Evolutionary conservation across 176 grass and related monocot genomes (phyloP).

Genomic region (Eragrostis nindensis): DNA sequence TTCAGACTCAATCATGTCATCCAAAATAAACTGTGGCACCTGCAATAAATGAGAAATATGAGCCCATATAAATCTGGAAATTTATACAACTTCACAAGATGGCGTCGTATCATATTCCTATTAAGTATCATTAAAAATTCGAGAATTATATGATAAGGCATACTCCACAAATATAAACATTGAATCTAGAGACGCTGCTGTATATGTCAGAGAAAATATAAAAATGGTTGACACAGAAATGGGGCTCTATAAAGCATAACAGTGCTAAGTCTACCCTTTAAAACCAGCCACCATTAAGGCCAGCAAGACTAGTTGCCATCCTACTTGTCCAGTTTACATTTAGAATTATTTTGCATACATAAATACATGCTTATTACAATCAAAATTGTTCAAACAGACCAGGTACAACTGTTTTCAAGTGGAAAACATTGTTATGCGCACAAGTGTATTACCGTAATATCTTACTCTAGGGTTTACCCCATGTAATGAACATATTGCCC

Average conservation of each 20-base stretch:
- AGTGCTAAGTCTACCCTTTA: background rate
- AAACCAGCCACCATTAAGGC: background rate
- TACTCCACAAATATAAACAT: constrained; percentile 9
- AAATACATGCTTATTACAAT: too few species aligned
- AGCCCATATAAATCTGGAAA: constrained; percentile 19
- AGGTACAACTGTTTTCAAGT: too few species aligned
- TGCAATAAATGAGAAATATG: constrained; percentile 51
- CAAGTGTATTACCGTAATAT: too few species aligned
- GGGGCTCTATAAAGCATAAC: background rate
- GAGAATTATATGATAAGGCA: background rate
- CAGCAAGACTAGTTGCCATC: background rate
- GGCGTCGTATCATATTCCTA: background rate
- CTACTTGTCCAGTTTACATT: too few species aligned
- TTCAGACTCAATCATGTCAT: constrained; percentile 93
- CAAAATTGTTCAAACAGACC: too few species aligned
- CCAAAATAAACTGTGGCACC: constrained; percentile 97
- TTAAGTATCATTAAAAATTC: background rate
- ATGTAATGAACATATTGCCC: too few species aligned
- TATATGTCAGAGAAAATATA: background rate
- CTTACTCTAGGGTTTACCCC: too few species aligned
- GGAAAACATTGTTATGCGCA: too few species aligned
- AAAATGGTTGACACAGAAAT: background rate
- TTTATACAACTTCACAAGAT: background rate
- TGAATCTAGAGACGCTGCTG: background rate
- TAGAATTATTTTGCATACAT: background rate